Evolutionary conservation across 129 eudicot species (phyloP).

Genomic region (Logfia minima): DNA sequence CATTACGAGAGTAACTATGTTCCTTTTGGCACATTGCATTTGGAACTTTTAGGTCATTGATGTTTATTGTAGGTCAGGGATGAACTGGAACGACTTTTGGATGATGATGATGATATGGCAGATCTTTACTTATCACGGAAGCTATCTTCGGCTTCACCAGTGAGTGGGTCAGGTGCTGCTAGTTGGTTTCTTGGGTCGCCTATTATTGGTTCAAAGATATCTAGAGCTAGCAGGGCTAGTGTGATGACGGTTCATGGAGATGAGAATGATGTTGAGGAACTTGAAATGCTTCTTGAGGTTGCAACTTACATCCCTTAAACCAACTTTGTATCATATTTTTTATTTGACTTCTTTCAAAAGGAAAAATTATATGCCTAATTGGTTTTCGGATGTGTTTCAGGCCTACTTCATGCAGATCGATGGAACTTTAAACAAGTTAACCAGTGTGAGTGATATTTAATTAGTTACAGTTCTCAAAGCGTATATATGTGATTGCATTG

Average conservation of each 20-base stretch:
- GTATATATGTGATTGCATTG: background rate
- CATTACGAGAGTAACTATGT: background rate
- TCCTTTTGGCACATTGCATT: background rate
- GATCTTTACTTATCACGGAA: constrained; percentile 89
- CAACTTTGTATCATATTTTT: background rate
- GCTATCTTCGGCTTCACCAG: constrained; percentile 66
- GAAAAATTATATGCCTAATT: background rate
- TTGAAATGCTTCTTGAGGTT: constrained; percentile 96
- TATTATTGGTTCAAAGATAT: constrained; percentile 77
- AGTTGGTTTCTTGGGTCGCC: constrained; percentile 79
- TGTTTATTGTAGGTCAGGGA: constrained; percentile 72
- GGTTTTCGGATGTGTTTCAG: constrained; percentile 43
- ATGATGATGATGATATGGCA: constrained; percentile 96
- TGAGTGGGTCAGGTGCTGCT: constrained; percentile 80
- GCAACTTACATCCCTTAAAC: constrained; percentile 3
- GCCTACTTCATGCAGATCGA: constrained; percentile 98
- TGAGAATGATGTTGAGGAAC: constrained; percentile 93
- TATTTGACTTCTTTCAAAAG: background rate
- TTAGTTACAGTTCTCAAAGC: constrained; percentile 3
- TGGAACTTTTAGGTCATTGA: background rate
- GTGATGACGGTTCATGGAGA: constrained; percentile 76
- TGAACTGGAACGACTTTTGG: constrained; percentile 94
- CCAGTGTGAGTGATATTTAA: constrained; percentile 38
- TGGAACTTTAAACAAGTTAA: constrained; percentile 78
- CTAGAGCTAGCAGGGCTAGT: constrained; percentile 89